A percentile compares a stretch with the other conserved stretches of the same genome.
Conservation (phyloP, 1,284 basidiomycete species). For the Trichosporon sp. region DNA sequence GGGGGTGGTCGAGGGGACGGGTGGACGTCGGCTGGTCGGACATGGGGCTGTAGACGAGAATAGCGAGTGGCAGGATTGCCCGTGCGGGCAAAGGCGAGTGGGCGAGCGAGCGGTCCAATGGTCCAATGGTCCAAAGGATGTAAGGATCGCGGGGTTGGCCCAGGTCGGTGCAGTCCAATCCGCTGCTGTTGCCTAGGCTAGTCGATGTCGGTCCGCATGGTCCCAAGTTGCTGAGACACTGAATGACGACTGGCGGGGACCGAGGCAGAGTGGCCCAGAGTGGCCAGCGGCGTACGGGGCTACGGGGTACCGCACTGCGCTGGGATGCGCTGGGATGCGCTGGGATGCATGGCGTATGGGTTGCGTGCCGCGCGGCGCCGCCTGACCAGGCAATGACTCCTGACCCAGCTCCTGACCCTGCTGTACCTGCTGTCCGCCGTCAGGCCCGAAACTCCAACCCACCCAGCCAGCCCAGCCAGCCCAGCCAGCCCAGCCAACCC, state of each 20-base stretch:
- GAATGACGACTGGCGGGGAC: neutral
- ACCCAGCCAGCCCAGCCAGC: too few species aligned
- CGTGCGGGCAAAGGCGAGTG: neutral
- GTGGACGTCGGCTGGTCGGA: neutral
- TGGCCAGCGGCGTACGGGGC: too few species aligned
- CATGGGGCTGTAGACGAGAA: neutral
- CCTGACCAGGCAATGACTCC: too few species aligned
- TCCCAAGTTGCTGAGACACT: slow-evolving; percentile 3
- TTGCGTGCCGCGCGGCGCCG: neutral
- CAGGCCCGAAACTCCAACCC: neutral
- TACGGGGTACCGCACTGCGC: too few species aligned
- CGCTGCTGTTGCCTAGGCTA: neutral
- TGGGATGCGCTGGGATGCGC: too few species aligned
- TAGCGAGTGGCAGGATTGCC: neutral
- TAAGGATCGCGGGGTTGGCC: neutral
- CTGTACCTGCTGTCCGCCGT: too few species aligned
- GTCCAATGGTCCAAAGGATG: too few species aligned
- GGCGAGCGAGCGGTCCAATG: too few species aligned
- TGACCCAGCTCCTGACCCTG: neutral
- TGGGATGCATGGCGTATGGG: too few species aligned
- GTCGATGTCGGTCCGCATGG: neutral
- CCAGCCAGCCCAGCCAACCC: too few species aligned
- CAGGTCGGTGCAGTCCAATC: neutral
- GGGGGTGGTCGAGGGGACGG: too few species aligned
- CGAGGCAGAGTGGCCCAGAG: neutral